Evolutionary conservation across 192 early-diverging fungal genomes (phyloP).

Genomic region (Oehlia diaphana): DNA sequence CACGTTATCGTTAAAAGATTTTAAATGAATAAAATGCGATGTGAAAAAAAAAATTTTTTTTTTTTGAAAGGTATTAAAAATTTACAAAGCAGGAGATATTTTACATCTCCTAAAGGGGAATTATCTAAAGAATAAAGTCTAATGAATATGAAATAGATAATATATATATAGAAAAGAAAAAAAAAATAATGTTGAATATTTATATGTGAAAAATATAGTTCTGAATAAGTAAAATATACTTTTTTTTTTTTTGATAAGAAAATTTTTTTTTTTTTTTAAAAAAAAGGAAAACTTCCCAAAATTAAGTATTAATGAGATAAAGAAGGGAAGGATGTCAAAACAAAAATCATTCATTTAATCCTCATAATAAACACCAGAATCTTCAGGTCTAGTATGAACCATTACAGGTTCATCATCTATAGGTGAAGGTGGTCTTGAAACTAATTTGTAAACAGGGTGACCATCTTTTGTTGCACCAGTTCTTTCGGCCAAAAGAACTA

Average conservation of each 20-base stretch:
- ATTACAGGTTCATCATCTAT: slow-evolving; percentile 6
- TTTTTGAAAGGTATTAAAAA: background rate
- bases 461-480: slow-evolving; percentile 19
- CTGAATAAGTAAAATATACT: no score
- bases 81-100: background rate
- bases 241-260: no score
- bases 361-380: slow-evolving; percentile 27
- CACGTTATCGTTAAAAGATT: background rate
- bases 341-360: background rate
- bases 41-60: background rate
- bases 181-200: no score
- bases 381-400: slow-evolving; percentile 12
- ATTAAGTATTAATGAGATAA: no score
- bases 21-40: background rate
- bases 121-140: background rate
- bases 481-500: slow-evolving; percentile 28
- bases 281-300: no score
- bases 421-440: slow-evolving; percentile 18
- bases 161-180: no score
- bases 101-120: background rate
- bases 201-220: no score
- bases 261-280: no score
- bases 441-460: background rate
- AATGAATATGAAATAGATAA: background rate
- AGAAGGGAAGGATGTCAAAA: background rate